Conservation (phyloP, 1,139 yeast genomes). For the Geotrichum carabidarum region DNA sequence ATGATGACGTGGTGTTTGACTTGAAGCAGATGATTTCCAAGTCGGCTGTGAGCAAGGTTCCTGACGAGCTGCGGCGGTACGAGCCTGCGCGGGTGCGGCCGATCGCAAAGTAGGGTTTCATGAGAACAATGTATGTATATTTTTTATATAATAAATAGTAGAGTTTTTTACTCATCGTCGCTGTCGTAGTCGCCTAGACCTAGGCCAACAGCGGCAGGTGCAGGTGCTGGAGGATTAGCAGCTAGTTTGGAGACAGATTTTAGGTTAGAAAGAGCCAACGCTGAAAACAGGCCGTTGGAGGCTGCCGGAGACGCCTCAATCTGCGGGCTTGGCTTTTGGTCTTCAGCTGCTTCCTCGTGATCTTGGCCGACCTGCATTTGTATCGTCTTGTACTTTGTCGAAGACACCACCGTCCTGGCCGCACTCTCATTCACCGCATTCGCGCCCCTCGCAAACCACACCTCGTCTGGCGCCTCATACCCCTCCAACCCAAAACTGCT, state of each 20-base stretch:
- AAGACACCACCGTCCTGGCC: neutral
- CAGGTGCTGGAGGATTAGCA: neutral
- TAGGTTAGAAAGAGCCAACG: constrained; percentile 2
- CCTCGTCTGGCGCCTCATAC: constrained; percentile 27
- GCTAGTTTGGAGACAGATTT: neutral
- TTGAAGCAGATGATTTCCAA: constrained; percentile 49
- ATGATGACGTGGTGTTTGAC: constrained; percentile 49
- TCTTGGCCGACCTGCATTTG: neutral
- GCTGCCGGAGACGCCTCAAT: neutral
- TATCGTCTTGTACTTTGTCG: neutral
- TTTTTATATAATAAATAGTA: neutral
- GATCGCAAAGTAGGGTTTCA: constrained; percentile 3
- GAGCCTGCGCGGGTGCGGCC: constrained; percentile 18
- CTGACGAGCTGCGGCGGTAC: constrained; percentile 48
- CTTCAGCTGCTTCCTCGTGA: neutral
- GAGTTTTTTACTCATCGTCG: constrained; percentile 7
- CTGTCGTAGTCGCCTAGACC: constrained; percentile 17
- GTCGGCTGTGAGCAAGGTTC: constrained; percentile 46
- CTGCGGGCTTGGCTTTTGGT: neutral
- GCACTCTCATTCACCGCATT: constrained; percentile 18
- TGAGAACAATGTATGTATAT: neutral
- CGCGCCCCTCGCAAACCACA: constrained; percentile 24
- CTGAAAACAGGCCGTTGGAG: constrained; percentile 5
- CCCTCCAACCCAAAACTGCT: constrained; percentile 26
- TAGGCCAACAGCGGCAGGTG: constrained; percentile 4